Evolutionary conservation across 2,329 filamentous ascomycete genomes (phyloP).

Genomic region (Dactylonectria estremocensis): DNA sequence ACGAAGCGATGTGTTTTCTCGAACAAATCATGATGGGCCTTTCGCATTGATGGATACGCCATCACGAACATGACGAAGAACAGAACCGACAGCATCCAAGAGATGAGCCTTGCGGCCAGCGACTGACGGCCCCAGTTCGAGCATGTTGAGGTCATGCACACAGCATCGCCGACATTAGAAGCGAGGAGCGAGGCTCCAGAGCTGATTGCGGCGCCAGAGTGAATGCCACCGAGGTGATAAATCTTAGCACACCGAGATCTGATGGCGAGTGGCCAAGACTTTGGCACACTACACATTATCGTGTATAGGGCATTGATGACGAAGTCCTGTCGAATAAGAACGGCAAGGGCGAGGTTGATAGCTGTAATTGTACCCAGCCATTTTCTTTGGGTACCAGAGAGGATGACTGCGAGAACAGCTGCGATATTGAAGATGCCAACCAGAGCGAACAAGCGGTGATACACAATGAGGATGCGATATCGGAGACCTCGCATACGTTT

Average conservation of each 20-base stretch:
- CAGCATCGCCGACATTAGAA: slow-evolving; percentile 52
- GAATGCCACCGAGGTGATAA: slow-evolving; percentile 67
- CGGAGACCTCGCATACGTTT: slow-evolving; percentile 58
- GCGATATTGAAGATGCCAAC: slow-evolving; percentile 67
- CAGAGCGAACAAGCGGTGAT: slow-evolving; percentile 69
- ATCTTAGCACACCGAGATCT: slow-evolving; percentile 63
- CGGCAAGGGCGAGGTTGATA: slow-evolving; percentile 64
- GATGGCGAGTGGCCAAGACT: slow-evolving; percentile 63
- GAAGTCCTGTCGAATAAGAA: slow-evolving; percentile 68
- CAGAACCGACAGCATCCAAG: slow-evolving; percentile 71
- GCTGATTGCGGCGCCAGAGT: slow-evolving; percentile 64
- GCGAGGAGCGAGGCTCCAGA: slow-evolving; percentile 64
- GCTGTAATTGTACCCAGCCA: slow-evolving; percentile 61
- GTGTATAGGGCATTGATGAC: slow-evolving; percentile 67
- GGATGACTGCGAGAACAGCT: slow-evolving; percentile 61
- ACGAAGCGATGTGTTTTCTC: slow-evolving; percentile 80
- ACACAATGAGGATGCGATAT: slow-evolving; percentile 65
- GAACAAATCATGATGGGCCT: slow-evolving; percentile 76
- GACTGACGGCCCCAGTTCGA: slow-evolving; percentile 50
- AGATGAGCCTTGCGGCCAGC: slow-evolving; percentile 61
- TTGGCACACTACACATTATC: slow-evolving; percentile 61
- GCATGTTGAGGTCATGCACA: slow-evolving; percentile 40
- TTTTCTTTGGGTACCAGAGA: slow-evolving; percentile 52
- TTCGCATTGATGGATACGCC: slow-evolving; percentile 75
- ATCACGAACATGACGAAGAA: slow-evolving; percentile 72